Base-by-base conservation (phyloP, 2,329 filamentous ascomycete genomes). In the Ceratocystis huliohia region DNA sequence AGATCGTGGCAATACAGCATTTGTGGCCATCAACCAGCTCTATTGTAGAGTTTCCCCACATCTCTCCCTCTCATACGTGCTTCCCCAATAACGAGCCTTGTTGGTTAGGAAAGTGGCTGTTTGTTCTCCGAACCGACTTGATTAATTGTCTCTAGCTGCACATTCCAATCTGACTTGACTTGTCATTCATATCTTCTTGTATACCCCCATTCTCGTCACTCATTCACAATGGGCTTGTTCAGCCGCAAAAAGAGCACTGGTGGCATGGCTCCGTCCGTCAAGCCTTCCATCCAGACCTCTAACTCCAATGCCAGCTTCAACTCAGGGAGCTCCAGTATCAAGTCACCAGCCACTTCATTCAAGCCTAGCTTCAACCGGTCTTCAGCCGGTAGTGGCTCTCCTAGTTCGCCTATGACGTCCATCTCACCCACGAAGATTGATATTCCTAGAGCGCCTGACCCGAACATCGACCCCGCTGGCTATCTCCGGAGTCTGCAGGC, bases 401-500 rank as follows among this genome's bases (percentile, higher is more conserved):
- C 80, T 4, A 77, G 73, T 41, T 81, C 79, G 2, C 79, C 81
- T n/a, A 69, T 79, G 68, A 79, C 80, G 10, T 80, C 81, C 59
- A 81, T 83, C 74, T 79, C 74, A 68, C 79, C 76, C 69, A 82
- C 92, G 70, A 89, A 91, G 75, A 81, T 95, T 72, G 84, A 91
- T 70, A 83, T 97, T 61, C 89, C 93, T 63, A 87, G 85, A 72
- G 86, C 91, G 17, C 92, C 93, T 33, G 92, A 97, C 76, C 92
- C 93, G 72, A 82, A 87, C 69, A 81, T 93, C 71, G 91, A 97
- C 74, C 92, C 93, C 22, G 90, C 88, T 28, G 92, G 87, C 69
- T 97, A 97, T 76, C 83, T 99, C 72, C 86, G 89, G 74, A 96
- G 91, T 77, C 84, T 97, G 72, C 86, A 90, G 72, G 86, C 94